These are phyloP conservation scores for Jacaranda copaia DNA, from an alignment of 257 asterid genomes.

Conservation along the genomic window DNA sequence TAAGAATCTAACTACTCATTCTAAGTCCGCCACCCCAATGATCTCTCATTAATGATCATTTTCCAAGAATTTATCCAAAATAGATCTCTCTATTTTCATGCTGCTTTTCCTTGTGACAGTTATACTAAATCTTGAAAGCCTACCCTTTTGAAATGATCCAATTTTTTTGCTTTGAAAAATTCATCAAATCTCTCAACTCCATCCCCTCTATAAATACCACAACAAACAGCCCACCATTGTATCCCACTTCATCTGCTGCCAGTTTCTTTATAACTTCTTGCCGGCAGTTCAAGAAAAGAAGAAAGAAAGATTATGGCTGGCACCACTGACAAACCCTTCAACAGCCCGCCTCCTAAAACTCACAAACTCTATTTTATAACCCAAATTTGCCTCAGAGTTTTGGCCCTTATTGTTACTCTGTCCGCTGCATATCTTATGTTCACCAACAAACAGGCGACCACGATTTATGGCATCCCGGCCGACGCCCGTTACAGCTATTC, in stretches of 20 bases:
- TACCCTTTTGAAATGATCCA: neutral
- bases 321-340: neutral
- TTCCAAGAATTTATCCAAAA: constrained; percentile 2
- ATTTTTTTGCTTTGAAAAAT: neutral
- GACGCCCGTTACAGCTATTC: constrained; percentile 61
- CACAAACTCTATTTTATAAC: constrained; percentile 24
- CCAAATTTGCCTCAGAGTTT: constrained; percentile 47
- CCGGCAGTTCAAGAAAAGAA: neutral
- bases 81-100: neutral
- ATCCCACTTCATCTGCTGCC: neutral
- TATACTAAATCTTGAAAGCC: neutral
- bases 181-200: neutral
- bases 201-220: constrained; percentile 18
- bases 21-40: neutral
- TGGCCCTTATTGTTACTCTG: constrained; percentile 47
- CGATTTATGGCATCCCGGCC: constrained; percentile 40
- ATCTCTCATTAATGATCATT: neutral
- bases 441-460: constrained; percentile 50
- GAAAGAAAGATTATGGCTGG: constrained; percentile 9
- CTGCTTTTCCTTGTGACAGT: constrained; percentile 25
- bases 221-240: neutral
- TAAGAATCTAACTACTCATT: neutral
- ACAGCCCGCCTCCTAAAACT: constrained; percentile 29
- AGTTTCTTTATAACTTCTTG: neutral
- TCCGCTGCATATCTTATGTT: constrained; percentile 56